Percentiles rank a stretch among this genome's conserved stretches.
Evolutionary conservation across 176 grass and related monocot genomes (phyloP).

Genomic region (Coix lacrymajobi): DNA sequence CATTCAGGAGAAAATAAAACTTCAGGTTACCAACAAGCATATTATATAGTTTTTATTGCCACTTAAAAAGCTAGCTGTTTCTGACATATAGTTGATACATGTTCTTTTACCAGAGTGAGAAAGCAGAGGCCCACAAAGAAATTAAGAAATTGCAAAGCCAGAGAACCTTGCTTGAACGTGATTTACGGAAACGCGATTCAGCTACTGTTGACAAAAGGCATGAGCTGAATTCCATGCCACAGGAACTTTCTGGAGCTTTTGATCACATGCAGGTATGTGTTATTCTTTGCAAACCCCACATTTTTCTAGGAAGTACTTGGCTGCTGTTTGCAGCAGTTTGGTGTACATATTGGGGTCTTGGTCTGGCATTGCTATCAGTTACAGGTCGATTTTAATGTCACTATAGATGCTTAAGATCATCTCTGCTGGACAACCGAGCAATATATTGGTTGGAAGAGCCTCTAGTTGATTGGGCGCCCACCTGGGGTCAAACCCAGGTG

Average conservation of each 20-base stretch:
- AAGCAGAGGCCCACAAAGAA: constrained; percentile 57
- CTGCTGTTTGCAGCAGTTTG: not conserved
- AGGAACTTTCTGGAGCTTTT: constrained; percentile 34
- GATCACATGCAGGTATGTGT: constrained; percentile 44
- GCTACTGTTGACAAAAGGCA: constrained; percentile 50
- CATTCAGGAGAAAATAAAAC: constrained; percentile 86
- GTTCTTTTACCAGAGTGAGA: constrained; percentile 64
- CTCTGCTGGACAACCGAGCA: not conserved
- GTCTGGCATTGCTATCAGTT: constrained; percentile 1
- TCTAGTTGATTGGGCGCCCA: not conserved
- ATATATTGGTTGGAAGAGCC: not conserved
- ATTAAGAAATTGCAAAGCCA: constrained; percentile 81
- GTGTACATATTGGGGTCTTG: not conserved
- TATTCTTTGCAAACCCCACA: constrained; percentile 6
- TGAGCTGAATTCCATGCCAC: constrained; percentile 49
- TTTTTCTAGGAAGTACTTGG: not conserved
- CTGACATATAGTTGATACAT: not conserved
- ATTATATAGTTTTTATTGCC: not conserved
- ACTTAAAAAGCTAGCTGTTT: constrained; percentile 15
- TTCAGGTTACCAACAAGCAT: constrained; percentile 57
- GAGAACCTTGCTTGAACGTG: constrained; percentile 69
- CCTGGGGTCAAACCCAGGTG: not conserved
- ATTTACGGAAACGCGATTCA: constrained; percentile 60
- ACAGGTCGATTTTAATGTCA: not conserved
- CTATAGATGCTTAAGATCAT: not conserved